These are phyloP conservation scores for Tricholoma sp. DNA, from an alignment of 768 basidiomycete genomes.

Conservation along the genomic window DNA sequence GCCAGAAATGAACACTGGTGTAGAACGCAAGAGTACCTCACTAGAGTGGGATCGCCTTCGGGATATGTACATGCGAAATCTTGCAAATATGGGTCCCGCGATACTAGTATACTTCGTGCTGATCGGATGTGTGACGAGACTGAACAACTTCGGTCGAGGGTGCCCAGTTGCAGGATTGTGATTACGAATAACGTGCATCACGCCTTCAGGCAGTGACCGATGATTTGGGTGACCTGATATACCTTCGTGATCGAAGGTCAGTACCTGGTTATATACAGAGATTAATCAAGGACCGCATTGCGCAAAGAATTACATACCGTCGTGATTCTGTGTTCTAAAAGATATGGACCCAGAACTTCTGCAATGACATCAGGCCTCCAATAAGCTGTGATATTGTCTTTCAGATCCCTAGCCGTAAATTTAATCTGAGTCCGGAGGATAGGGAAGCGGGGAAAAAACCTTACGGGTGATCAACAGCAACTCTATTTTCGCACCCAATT, in stretches of 20 bases:
- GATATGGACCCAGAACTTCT: constrained; percentile 51
- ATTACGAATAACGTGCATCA: constrained; percentile 35
- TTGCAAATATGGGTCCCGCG: constrained; percentile 46
- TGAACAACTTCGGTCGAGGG: constrained; percentile 41
- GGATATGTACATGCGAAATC: constrained; percentile 32
- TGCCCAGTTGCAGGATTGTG: constrained; percentile 15
- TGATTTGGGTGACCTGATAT: constrained; percentile 90
- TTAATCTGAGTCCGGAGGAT: not conserved
- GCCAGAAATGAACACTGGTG: constrained; percentile 54
- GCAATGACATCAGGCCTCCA: constrained; percentile 67
- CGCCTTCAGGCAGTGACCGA: constrained; percentile 58
- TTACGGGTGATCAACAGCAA: constrained; percentile 69
- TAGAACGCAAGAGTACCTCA: constrained; percentile 1
- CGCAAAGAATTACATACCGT: constrained; percentile 41
- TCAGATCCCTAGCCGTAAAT: constrained; percentile 40
- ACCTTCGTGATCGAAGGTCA: constrained; percentile 79
- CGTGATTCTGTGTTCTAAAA: constrained; percentile 54
- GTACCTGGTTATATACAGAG: constrained; percentile 46
- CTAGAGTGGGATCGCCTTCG: constrained; percentile 1
- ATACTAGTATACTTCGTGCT: constrained; percentile 57
- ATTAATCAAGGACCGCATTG: constrained; percentile 2
- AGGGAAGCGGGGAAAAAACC: constrained; percentile 22
- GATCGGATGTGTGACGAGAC: constrained; percentile 54
- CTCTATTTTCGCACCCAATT: constrained; percentile 46
- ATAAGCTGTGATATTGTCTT: constrained; percentile 63